phyloP scores from a whole-genome alignment of 2,329 filamentous ascomycete genomes.

The Penicillium sp. region DNA sequence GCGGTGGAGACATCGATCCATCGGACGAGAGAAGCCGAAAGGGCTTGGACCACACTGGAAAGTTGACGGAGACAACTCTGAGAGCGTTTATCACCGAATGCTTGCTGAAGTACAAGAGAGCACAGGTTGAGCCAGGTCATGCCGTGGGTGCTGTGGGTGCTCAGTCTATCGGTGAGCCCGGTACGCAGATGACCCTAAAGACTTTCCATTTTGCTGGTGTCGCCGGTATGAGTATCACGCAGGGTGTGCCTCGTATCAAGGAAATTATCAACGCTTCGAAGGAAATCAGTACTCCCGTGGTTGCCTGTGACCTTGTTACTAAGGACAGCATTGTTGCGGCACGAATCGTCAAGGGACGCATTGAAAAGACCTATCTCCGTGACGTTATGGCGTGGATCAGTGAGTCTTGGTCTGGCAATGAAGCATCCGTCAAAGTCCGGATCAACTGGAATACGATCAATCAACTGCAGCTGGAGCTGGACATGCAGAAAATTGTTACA shows the following conservation, averaged over 20 bases:
- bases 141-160: constrained; percentile 94
- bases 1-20: constrained; percentile 29
- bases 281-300: constrained; percentile 87
- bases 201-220: constrained; percentile 99
- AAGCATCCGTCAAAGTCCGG: constrained; percentile 71
- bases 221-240: constrained; percentile 97
- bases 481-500: constrained; percentile 63
- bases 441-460: constrained; percentile 75
- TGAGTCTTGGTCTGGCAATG: constrained; percentile 76
- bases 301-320: constrained; percentile 77
- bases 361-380: constrained; percentile 87
- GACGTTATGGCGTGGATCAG: constrained; percentile 78
- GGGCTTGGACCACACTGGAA: constrained; percentile 65
- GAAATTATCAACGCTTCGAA: constrained; percentile 99
- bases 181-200: constrained; percentile 98
- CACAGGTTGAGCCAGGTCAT: constrained; percentile 88
- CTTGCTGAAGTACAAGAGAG: constrained; percentile 82
- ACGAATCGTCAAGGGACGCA: constrained; percentile 84
- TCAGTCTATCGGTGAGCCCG: constrained; percentile 95
- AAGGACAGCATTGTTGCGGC: constrained; percentile 69
- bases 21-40: constrained; percentile 30
- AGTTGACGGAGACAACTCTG: constrained; percentile 71
- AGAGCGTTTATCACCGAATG: constrained; percentile 73
- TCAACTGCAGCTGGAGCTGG: constrained; percentile 75
- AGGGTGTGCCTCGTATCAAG: constrained; percentile 99